phyloP scores from a whole-genome alignment of 2,329 filamentous ascomycete genomes.

The Epichloe typhina region DNA sequence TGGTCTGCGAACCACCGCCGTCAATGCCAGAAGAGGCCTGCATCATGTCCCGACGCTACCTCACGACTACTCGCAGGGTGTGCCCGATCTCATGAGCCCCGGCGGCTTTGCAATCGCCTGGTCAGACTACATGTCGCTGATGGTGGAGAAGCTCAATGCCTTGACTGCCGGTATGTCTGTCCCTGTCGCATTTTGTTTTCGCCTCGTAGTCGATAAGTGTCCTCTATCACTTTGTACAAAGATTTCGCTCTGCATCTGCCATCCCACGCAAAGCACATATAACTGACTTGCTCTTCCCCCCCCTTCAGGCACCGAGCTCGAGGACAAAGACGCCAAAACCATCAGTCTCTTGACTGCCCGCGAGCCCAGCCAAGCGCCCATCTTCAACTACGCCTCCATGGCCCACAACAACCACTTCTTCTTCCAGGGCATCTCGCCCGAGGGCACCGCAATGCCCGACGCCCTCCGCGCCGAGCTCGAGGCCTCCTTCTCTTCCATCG shows the following conservation, averaged over 20 bases:
- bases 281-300: no score
- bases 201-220: no score
- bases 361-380: conserved; percentile 59
- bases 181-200: background rate
- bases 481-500: conserved; percentile 65
- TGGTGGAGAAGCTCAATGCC: conserved; percentile 64
- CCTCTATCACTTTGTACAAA: no score
- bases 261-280: no score
- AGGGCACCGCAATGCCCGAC: conserved; percentile 38
- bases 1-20: conserved; percentile 21
- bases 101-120: conserved; percentile 65
- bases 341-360: conserved; percentile 67
- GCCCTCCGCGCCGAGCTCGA: conserved; percentile 47
- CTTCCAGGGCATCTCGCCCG: conserved; percentile 44
- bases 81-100: conserved; percentile 58
- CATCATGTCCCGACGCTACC: conserved; percentile 34
- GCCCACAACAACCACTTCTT: conserved; percentile 84
- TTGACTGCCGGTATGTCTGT: conserved; percentile 51
- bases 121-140: conserved; percentile 64
- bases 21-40: conserved; percentile 26
- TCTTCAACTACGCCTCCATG: conserved; percentile 97
- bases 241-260: no score
- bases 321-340: conserved; percentile 47
- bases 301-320: conserved; percentile 46
- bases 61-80: conserved; percentile 34